Evolutionary conservation across 2,329 filamentous ascomycete species (phyloP).

Genomic region (Cercospora sesami): DNA sequence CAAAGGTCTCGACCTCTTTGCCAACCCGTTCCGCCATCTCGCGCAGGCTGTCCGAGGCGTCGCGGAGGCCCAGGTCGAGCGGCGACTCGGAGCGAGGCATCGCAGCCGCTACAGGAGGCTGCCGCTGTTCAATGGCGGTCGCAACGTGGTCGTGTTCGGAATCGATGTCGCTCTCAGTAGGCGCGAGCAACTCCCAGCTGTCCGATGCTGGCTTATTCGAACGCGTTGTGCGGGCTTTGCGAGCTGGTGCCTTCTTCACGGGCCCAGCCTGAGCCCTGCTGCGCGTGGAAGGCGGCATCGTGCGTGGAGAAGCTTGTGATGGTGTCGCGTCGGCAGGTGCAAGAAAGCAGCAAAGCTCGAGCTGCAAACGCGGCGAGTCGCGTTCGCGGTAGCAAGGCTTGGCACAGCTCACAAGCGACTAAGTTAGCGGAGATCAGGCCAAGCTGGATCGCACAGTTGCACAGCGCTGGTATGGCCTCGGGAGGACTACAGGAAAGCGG

Average conservation of each 20-base stretch:
- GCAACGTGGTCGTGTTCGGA: neutral
- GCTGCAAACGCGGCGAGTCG: slow-evolving; percentile 7
- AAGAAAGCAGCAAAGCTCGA: neutral
- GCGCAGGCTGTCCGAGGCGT: slow-evolving; percentile 49
- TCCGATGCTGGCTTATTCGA: slow-evolving; percentile 1
- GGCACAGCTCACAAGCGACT: neutral
- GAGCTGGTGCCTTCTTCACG: slow-evolving; percentile 17
- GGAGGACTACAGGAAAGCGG: neutral
- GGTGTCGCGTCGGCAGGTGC: neutral
- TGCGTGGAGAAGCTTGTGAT: neutral
- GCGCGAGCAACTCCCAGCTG: slow-evolving; percentile 13
- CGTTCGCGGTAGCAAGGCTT: neutral
- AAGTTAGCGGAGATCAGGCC: neutral
- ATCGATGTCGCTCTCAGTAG: neutral
- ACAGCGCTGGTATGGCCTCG: neutral
- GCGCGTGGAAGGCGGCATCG: slow-evolving; percentile 20
- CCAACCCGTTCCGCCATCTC: slow-evolving; percentile 68
- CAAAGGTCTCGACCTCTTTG: slow-evolving; percentile 83
- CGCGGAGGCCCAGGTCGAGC: slow-evolving; percentile 10
- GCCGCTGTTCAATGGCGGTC: neutral
- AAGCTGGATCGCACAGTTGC: neutral
- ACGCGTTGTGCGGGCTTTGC: slow-evolving; percentile 12
- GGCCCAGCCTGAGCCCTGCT: slow-evolving; percentile 8
- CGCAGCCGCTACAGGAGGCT: neutral
- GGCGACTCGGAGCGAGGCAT: slow-evolving; percentile 5